Evolutionary conservation across 805 yeast species (phyloP).

Genomic region (Groenewaldozyma tartarivorans): DNA sequence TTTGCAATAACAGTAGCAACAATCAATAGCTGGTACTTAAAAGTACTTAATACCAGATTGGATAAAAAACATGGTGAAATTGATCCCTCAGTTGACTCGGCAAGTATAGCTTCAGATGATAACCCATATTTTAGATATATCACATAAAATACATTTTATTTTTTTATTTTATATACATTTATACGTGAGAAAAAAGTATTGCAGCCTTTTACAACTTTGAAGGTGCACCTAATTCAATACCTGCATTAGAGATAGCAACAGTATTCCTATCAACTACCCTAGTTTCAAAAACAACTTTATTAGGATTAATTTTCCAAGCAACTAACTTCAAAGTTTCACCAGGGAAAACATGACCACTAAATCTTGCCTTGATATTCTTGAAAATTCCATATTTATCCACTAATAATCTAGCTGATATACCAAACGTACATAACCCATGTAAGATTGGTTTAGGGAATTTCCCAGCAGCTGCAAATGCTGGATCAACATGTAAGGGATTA

Average conservation of each 20-base stretch:
- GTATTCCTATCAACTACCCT: constrained; percentile 68
- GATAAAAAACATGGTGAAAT: constrained; percentile 12
- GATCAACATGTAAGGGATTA: constrained; percentile 94
- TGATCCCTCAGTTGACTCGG: constrained; percentile 2
- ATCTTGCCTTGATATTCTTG: constrained; percentile 80
- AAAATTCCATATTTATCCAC: constrained; percentile 73
- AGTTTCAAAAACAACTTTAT: constrained; percentile 69
- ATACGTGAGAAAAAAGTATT: too few relatives aligned
- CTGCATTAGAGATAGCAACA: constrained; percentile 80
- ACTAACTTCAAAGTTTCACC: constrained; percentile 76
- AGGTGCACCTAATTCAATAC: constrained; percentile 43
- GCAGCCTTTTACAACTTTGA: neutral
- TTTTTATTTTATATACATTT: too few relatives aligned
- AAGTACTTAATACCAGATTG: constrained; percentile 11
- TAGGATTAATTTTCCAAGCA: constrained; percentile 80
- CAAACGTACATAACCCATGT: constrained; percentile 87
- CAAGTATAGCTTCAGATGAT: constrained; percentile 9
- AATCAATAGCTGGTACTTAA: constrained; percentile 8
- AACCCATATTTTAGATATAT: constrained; percentile 14
- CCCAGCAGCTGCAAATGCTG: constrained; percentile 78
- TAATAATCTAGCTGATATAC: constrained; percentile 67
- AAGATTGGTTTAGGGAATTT: constrained; percentile 79
- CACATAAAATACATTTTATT: too few relatives aligned
- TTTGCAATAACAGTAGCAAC: constrained; percentile 12
- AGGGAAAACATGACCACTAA: constrained; percentile 86